phyloP scores from a whole-genome alignment of 1,139 yeast species.

The Candida dubliniensis region DNA sequence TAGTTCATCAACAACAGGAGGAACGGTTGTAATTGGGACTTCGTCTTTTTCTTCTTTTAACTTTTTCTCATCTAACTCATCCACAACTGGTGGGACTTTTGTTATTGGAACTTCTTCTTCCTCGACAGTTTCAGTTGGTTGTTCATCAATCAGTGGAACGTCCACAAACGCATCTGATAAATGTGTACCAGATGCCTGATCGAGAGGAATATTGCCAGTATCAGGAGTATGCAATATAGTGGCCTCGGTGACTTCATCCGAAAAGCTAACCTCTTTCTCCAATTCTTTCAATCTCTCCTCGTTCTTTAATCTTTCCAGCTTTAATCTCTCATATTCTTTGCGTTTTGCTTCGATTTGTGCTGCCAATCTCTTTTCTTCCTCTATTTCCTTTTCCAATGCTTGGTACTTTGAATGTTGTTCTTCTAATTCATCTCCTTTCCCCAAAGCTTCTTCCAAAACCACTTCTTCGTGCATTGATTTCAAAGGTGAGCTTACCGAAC shows the following conservation, averaged over 20 bases:
- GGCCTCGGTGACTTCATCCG: constrained; percentile 6
- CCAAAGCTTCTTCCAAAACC: constrained; percentile 16
- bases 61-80: constrained; percentile 11
- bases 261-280: constrained; percentile 8
- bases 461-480: constrained; percentile 19
- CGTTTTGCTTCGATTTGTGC: constrained; percentile 31
- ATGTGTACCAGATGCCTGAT: neutral
- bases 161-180: neutral
- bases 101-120: constrained; percentile 10
- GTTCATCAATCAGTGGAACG: neutral
- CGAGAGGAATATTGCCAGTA: neutral
- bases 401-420: constrained; percentile 15
- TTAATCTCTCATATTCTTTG: constrained; percentile 33
- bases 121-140: constrained; percentile 4
- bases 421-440: constrained; percentile 12
- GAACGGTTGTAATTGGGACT: constrained; percentile 17
- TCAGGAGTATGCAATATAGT: constrained; percentile 6
- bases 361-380: constrained; percentile 32
- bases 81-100: constrained; percentile 7
- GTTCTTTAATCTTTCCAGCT: constrained; percentile 17
- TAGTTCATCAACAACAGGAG: constrained; percentile 22
- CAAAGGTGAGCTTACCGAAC: constrained; percentile 10
- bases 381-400: constrained; percentile 27
- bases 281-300: constrained; percentile 21
- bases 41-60: constrained; percentile 17